phyloP scores from a whole-genome alignment of 1,139 yeast species.

The Magnusiomyces clavatus region DNA sequence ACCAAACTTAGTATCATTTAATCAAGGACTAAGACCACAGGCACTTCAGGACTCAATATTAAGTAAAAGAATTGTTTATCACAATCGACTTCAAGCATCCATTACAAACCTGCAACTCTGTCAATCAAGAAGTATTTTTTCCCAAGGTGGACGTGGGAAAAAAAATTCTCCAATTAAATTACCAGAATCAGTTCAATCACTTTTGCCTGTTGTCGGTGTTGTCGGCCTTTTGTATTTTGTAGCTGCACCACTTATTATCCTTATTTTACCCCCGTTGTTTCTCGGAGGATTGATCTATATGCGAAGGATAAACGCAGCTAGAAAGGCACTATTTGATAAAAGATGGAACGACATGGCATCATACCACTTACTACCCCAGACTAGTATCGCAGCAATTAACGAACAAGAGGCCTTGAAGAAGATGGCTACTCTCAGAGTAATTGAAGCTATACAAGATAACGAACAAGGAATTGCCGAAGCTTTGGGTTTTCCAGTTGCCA shows the following conservation, averaged over 20 bases:
- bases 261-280: slow-evolving; percentile 21
- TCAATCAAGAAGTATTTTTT: too few relatives aligned
- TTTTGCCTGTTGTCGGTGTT: slow-evolving; percentile 12
- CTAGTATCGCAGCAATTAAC: slow-evolving; percentile 14
- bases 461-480: slow-evolving; percentile 21
- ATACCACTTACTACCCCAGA: slow-evolving; percentile 20
- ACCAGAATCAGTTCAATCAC: slow-evolving; percentile 11
- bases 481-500: slow-evolving; percentile 14
- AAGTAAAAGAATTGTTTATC: too few relatives aligned
- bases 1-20: too few relatives aligned
- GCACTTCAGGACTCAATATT: too few relatives aligned
- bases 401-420: slow-evolving; percentile 14
- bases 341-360: slow-evolving; percentile 26
- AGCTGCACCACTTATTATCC: slow-evolving; percentile 21
- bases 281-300: slow-evolving; percentile 21
- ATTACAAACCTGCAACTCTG: too few relatives aligned
- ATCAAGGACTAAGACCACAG: too few relatives aligned
- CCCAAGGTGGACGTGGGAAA: too few relatives aligned
- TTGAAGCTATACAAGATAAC: slow-evolving; percentile 21
- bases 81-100: too few relatives aligned
- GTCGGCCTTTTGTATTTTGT: slow-evolving; percentile 18
- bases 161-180: slow-evolving; percentile 2
- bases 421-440: slow-evolving; percentile 20
- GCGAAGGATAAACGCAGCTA: slow-evolving; percentile 16
- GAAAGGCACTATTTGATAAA: slow-evolving; percentile 20